Evolutionary conservation across 2,329 filamentous ascomycete genomes (phyloP), one percentile per base, ranked within the genome.

Genomic region (Penicillium palitans): DNA sequence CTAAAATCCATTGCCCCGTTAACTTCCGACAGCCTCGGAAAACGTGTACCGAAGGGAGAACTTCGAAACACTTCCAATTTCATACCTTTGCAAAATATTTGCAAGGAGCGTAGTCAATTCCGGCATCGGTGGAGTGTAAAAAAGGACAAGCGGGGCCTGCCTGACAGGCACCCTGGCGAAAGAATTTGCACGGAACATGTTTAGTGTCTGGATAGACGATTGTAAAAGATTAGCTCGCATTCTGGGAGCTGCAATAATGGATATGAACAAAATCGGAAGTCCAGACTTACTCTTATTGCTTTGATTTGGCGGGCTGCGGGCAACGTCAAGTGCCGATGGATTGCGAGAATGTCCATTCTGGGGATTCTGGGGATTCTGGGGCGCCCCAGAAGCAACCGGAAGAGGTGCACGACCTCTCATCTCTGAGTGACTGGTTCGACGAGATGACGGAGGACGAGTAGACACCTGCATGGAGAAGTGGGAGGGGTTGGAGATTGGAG

Each of bases 131-230:
- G 64, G 96, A 93, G 79, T 99, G 95, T 69, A 92, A 91, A 78
- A 98, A 99, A 41, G 95, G 95, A 80, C 95, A 99, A 65, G 93
- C 91, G 74, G 90, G 90, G 68, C 95, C 95, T 58, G 95, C 95
- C 83, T 98, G 93, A 77, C 95, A 99, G 70, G 91, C 88, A 74
- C 93, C 93, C 80, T 96, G 91, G 54, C 92, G 88, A 78, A 95
- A 99, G 89, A 99, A 99, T 83, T 98, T 98, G 89, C 95, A 99
- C 40, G 95, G 95, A 45, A 99, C 95, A 80, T 98, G 95, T 61
- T 93, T 90, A 19, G 95, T 96, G 77, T 96, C 93, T 97, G 62
- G 50, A 50, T 21, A 51, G 33, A 39, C 17, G 42, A 41, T 35
- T 40, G 40, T 58, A 45, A 19, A 41, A 8, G 17, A 42, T 67